A percentile compares a stretch with the other conserved stretches of the same genome.
Evolutionary conservation across 352 stramenopile species (phyloP).

Genomic region (Globisporangium abappressorium): DNA sequence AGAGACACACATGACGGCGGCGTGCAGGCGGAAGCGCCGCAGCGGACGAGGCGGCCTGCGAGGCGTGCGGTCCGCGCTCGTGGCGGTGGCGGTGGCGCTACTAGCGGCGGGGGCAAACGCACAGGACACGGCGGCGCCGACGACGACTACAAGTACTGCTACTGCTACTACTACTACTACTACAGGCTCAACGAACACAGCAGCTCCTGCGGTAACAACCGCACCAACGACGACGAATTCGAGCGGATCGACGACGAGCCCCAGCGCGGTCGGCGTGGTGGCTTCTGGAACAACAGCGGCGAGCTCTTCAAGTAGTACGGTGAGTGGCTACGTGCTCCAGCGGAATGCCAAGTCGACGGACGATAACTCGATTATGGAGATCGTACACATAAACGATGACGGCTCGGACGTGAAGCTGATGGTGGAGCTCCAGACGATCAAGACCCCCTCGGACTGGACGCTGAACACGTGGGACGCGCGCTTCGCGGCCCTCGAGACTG

Average conservation of each 20-base stretch:
- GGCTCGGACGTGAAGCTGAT: conserved; percentile 14
- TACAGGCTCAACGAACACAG: not conserved
- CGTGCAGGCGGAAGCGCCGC: not conserved
- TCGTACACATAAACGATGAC: conserved; percentile 17
- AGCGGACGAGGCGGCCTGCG: not conserved
- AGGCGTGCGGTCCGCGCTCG: not conserved
- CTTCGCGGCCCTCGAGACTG: conserved; percentile 17
- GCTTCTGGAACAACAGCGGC: not conserved
- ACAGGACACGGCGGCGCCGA: not conserved
- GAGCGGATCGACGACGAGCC: not conserved
- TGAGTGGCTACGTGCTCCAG: conserved; percentile 30
- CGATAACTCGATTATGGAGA: conserved; percentile 19
- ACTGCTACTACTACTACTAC: not conserved
- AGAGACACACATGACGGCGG: not conserved
- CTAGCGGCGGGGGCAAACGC: not conserved
- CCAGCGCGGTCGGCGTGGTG: not conserved
- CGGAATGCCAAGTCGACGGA: conserved; percentile 9
- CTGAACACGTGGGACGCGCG: conserved; percentile 29
- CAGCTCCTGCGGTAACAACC: not conserved
- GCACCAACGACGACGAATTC: not conserved
- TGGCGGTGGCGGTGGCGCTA: not conserved
- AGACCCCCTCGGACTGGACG: conserved; percentile 24
- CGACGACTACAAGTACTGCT: not conserved
- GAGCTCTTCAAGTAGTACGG: conserved; percentile 3
- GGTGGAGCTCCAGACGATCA: conserved; percentile 22